Base-by-base conservation (phyloP, 306 rosid genomes). In the Glycine soja region DNA sequence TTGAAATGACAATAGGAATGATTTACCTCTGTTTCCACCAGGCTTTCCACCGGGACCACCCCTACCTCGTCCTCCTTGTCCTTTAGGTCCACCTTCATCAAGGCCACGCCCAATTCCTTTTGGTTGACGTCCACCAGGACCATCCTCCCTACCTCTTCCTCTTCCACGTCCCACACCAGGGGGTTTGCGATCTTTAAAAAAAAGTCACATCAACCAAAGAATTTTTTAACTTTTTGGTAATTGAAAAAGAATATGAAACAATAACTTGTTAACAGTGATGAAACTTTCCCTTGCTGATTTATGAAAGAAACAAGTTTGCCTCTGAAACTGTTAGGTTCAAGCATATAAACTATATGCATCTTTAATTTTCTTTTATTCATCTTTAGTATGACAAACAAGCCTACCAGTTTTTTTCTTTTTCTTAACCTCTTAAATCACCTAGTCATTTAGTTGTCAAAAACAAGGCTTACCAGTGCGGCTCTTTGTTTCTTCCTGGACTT, bases 401-500 rank as follows among this genome's bases (percentile, higher is more conserved):
- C 1, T 24, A 24, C 1, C 30, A 24, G 30, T 0, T 24, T 24
- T 24, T 24, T 24, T 24, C 30, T 24, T 24, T 24, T 24, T 24
- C 30, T 24, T 24, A 24, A 24, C 30, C 30, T 24, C 30, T 24
- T 24, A 24, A 24, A 24, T 24, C 30, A 24, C 30, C 30, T 24
- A 24, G 30, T 24, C 30, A 24, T 24, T 1, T 24, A 51, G 30
- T 76, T 14, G 56, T 38, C 5, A 34, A 50, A 46, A 64, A 64
- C 36, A 58, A 69, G 81, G 57, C 50, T 70, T 85, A 95, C 99
- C 99, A 13, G 94, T 16, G 10, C 97, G 98, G 66, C 88, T 95
- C 93, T 95, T 95, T 73, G 98, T 89, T 88, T 95, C 99, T 86
- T 95, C 99, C 90, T 95, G 99, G 70, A 95, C 99, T 80, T 95